Evolutionary conservation across 345 rosid species (phyloP).

Genomic region (Isatis tinctoria): DNA sequence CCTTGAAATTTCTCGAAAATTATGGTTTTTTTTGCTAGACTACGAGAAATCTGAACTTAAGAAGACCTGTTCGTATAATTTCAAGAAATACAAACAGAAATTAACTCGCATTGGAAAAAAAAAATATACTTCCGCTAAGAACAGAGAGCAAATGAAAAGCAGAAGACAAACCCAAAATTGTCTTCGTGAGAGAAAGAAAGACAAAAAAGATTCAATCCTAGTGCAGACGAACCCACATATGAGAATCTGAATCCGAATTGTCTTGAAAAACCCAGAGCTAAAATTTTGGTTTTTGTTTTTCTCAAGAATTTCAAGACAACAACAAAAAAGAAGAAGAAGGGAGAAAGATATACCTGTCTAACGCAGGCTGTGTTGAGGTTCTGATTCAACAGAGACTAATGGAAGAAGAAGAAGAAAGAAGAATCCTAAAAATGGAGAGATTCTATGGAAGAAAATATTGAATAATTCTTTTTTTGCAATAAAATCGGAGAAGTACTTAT

Average conservation of each 20-base stretch:
- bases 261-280: slow-evolving; percentile 8
- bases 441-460: slow-evolving; percentile 3
- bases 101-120: neutral
- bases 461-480: neutral
- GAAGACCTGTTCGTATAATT: neutral
- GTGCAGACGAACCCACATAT: neutral
- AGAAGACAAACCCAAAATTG: neutral
- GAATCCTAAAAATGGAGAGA: slow-evolving; percentile 18
- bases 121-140: neutral
- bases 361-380: slow-evolving; percentile 3
- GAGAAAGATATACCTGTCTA: neutral
- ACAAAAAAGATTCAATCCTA: neutral
- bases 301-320: slow-evolving; percentile 23
- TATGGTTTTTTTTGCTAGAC: neutral
- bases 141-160: neutral
- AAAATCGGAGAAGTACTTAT: slow-evolving; percentile 11
- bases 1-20: neutral
- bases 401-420: neutral
- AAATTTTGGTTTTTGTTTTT: neutral
- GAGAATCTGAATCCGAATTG: slow-evolving; percentile 9
- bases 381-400: slow-evolving; percentile 9
- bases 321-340: neutral
- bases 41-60: neutral
- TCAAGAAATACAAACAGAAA: neutral
- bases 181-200: neutral